A percentile compares a stretch with the other conserved stretches of the same genome.
phyloP scores from a whole-genome alignment of 805 yeast species.

The Brettanomyces nanus region DNA sequence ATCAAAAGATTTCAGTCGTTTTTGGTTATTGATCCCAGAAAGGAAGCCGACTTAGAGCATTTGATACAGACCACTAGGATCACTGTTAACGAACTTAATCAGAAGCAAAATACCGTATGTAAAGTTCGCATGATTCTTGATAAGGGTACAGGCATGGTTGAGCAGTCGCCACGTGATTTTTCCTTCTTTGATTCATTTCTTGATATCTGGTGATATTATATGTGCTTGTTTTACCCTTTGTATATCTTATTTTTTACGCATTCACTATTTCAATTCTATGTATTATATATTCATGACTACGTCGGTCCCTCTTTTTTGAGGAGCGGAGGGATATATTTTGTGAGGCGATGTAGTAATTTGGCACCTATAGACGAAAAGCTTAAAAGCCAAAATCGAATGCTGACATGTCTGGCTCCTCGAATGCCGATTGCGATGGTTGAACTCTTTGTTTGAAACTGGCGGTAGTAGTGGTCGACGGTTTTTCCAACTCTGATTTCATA shows the following conservation, averaged over 20 bases:
- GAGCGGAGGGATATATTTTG: too few relatives aligned
- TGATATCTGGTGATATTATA: constrained; percentile 3
- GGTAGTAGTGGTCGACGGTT: too few relatives aligned
- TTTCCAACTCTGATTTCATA: too few relatives aligned
- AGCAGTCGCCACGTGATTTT: constrained; percentile 13
- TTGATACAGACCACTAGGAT: constrained; percentile 5
- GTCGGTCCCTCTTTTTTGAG: too few relatives aligned
- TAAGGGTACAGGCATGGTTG: constrained; percentile 15
- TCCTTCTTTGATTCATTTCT: constrained; percentile 17
- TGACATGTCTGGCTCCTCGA: constrained; percentile 71
- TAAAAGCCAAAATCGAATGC: constrained; percentile 47
- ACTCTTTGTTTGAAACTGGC: neutral
- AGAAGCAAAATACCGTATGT: constrained; percentile 9
- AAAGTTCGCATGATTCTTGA: constrained; percentile 11
- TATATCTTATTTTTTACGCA: neutral
- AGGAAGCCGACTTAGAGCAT: constrained; percentile 4
- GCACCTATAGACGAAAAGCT: too few relatives aligned
- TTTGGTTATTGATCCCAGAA: constrained; percentile 8
- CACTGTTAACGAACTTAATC: constrained; percentile 4
- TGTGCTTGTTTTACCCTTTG: neutral
- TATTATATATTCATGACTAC: too few relatives aligned
- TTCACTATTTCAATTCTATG: neutral
- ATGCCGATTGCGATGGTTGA: constrained; percentile 3
- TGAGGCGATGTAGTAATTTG: too few relatives aligned
- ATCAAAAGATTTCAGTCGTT: constrained; percentile 11